Base-by-base conservation (phyloP, 257 asterid species). In the Solanum sitiens region DNA sequence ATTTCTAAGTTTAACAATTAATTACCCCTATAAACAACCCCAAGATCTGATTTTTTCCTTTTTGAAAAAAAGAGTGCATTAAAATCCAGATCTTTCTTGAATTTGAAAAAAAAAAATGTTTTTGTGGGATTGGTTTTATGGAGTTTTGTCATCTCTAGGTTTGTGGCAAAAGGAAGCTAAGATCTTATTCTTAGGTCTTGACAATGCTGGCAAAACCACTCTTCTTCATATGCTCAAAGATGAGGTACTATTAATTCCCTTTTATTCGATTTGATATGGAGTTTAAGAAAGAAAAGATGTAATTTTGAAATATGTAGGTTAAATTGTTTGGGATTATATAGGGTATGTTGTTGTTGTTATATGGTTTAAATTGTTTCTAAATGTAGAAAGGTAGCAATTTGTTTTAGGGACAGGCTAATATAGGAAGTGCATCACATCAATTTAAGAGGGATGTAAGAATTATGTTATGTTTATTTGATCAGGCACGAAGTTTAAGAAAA, bases 201-300 rank as follows among this genome's bases (percentile, higher is more conserved):
- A 87, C 21, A 87, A 87, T 37, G 89, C 89, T 50, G 89, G 89
- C 83, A 87, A 87, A 30, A 87, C 89, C 56, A 87, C 89, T 72
- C 89, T 87, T 23, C 89, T 87, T 45, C 89, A 87, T 16, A 87
- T 87, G 89, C 89, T 87, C 44, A 87, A 87, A 63, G 89, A 87
- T 33, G 89, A 87, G 89, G 89, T 87, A 73, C 40, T 83, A 32
- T 53, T 61, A 59, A 59, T 35, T 23, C 59, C 45, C 11, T 73
- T 59, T 33, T 74, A 9, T 30, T 71, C 75, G 30, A 32, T 73
- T 86, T 33, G 39, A 16, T 8, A 2, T 5, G 61, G n/a, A 76
- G 14, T 76, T 76, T 76, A 76, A 42, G 4, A 44, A 42, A 42
- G 6, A 25, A 74, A 23, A 14, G 0, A 30, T 23, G 33, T 11